phyloP scores from a whole-genome alignment of 2,329 filamentous ascomycete genomes.

The Phialophora chinensis region DNA sequence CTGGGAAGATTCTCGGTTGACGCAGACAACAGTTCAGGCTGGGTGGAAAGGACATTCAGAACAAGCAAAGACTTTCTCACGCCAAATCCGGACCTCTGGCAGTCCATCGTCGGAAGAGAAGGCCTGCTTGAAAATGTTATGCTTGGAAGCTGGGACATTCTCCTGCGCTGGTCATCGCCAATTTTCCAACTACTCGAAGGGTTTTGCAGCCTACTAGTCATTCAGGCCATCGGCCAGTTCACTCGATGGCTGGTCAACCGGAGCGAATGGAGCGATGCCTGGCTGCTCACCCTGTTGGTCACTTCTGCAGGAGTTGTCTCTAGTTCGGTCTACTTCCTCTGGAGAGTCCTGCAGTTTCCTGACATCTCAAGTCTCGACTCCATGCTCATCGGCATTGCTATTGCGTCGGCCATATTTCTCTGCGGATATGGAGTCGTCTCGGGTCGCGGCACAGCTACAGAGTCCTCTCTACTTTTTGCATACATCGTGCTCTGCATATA shows the following conservation, averaged over 20 bases:
- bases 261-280: conserved; percentile 85
- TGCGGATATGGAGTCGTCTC: conserved; percentile 94
- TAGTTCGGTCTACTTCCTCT: conserved; percentile 93
- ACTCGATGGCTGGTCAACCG: conserved; percentile 93
- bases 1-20: conserved; percentile 95
- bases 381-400: conserved; percentile 86
- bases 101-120: conserved; percentile 88
- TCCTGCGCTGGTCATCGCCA: conserved; percentile 87
- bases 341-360: conserved; percentile 91
- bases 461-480: conserved; percentile 92
- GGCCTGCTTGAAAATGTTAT: conserved; percentile 80
- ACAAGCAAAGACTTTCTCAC: conserved; percentile 60
- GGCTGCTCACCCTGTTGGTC: conserved; percentile 91
- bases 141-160: conserved; percentile 86
- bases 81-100: conserved; percentile 68
- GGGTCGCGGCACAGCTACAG: conserved; percentile 90
- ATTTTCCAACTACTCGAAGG: conserved; percentile 94
- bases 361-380: conserved; percentile 92
- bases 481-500: conserved; percentile 99
- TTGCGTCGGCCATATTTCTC: conserved; percentile 90
- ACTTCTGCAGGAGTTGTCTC: conserved; percentile 90
- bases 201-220: conserved; percentile 94
- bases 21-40: conserved; percentile 71
- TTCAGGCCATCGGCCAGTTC: conserved; percentile 92
- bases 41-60: conserved; percentile 80